Conservation (phyloP, 1,139 yeast species). For the Chernovozyma aurita region DNA sequence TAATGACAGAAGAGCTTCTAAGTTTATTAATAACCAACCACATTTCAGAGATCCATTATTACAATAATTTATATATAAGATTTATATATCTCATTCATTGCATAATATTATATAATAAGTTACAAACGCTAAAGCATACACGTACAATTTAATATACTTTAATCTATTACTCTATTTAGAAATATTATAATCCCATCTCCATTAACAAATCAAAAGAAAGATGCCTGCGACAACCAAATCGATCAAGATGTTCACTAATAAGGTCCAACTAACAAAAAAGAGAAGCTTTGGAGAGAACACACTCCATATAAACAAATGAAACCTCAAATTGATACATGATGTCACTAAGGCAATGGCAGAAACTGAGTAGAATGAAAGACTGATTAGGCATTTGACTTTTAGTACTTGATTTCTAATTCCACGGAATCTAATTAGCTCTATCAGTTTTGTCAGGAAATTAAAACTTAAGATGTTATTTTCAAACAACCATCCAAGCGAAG, state of each 20-base stretch:
- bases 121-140: too few relatives aligned
- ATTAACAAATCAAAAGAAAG: constrained; percentile 1
- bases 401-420: constrained; percentile 27
- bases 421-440: constrained; percentile 1
- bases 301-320: constrained; percentile 93
- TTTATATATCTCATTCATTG: too few relatives aligned
- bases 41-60: constrained; percentile 88
- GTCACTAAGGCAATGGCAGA: constrained; percentile 55
- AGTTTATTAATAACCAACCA: constrained; percentile 81
- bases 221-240: constrained; percentile 26
- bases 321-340: constrained; percentile 72
- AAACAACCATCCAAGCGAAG: constrained; percentile 42
- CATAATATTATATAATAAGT: too few relatives aligned
- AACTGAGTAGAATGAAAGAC: constrained; percentile 52
- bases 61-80: too few relatives aligned
- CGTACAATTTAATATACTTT: too few relatives aligned
- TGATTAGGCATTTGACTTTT: constrained; percentile 31
- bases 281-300: constrained; percentile 92
- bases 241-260: constrained; percentile 44
- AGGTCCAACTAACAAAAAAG: constrained; percentile 74
- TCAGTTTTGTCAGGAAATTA: constrained; percentile 3
- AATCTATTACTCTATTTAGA: too few relatives aligned
- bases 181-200: too few relatives aligned
- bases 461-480: constrained; percentile 25
- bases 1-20: constrained; percentile 73